phyloP scores from a whole-genome alignment of 2,329 filamentous ascomycete genomes.

The Neonectria neomacrospora region DNA sequence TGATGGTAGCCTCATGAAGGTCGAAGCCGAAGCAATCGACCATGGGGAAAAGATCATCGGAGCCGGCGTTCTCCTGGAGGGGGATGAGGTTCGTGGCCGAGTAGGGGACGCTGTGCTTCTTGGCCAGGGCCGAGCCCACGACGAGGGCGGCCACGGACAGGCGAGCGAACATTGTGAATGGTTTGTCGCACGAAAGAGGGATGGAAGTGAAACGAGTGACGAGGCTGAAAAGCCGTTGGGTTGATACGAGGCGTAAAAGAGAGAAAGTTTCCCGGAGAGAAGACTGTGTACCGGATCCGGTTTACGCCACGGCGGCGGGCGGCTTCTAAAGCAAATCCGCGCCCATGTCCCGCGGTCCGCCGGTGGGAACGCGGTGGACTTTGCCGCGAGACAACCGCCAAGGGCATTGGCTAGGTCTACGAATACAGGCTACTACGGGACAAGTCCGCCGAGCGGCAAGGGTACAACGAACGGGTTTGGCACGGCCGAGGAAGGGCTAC shows the following conservation, averaged over 20 bases:
- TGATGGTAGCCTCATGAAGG: conserved; percentile 76
- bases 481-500: not conserved
- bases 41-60: conserved; percentile 68
- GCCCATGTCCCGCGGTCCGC: conserved; percentile 1
- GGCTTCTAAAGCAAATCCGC: conserved; percentile 5
- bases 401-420: not conserved
- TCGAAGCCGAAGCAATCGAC: conserved; percentile 66
- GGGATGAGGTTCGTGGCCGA: conserved; percentile 49
- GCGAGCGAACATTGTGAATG: conserved; percentile 35
- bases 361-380: not conserved
- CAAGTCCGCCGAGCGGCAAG: not conserved
- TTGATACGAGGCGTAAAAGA: conserved; percentile 1
- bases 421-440: no score
- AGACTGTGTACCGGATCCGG: not conserved
- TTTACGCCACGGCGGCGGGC: conserved; percentile 3
- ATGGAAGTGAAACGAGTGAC: not conserved
- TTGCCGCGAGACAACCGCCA: not conserved
- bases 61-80: conserved; percentile 50
- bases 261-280: not conserved
- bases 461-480: not conserved
- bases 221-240: conserved; percentile 9
- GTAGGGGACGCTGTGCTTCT: conserved; percentile 35
- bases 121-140: conserved; percentile 27
- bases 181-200: not conserved
- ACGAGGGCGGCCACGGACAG: conserved; percentile 41